Conservation (phyloP, 495 filamentous ascomycete species). For the Neurospora sp. region DNA sequence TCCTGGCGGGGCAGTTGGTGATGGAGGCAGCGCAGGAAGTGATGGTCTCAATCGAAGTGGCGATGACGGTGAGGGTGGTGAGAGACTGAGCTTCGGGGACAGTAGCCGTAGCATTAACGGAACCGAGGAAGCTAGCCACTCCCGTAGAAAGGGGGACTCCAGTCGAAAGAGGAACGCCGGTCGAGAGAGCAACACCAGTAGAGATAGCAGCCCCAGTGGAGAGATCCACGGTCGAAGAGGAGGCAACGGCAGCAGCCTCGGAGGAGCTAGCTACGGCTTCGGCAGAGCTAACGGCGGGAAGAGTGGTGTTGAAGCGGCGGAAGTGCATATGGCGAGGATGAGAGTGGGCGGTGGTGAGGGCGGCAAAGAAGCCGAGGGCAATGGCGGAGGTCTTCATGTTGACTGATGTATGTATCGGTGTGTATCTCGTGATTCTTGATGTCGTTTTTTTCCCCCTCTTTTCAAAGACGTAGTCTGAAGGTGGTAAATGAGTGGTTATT, state of each 20-base stretch:
- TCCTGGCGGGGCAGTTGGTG: conserved; percentile 50
- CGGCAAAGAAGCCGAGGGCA: conserved; percentile 35
- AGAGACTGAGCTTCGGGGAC: background rate
- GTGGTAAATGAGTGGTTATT: conserved; percentile 3
- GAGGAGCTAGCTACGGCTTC: conserved; percentile 2
- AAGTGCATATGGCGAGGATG: conserved; percentile 31
- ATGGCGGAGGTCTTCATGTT: conserved; percentile 40
- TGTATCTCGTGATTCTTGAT: background rate
- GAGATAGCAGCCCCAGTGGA: conserved; percentile 1
- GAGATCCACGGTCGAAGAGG: conserved; percentile 27
- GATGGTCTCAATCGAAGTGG: conserved; percentile 50
- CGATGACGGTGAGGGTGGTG: conserved; percentile 34
- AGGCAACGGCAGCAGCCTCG: conserved; percentile 10
- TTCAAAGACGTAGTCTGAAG: background rate
- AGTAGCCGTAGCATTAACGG: background rate
- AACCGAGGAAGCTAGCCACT: background rate
- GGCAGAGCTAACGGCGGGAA: background rate
- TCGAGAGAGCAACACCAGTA: background rate
- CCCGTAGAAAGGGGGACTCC: conserved; percentile 3
- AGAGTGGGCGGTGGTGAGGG: conserved; percentile 30
- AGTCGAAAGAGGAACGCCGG: conserved; percentile 4
- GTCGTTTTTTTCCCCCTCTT: conserved; percentile 3
- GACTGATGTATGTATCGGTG: conserved; percentile 8
- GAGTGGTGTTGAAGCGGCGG: conserved; percentile 29
- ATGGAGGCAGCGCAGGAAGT: conserved; percentile 53